These are phyloP conservation scores for Ganoderma resinaceum DNA, from an alignment of 1,284 basidiomycete species.

Conservation along the genomic window DNA sequence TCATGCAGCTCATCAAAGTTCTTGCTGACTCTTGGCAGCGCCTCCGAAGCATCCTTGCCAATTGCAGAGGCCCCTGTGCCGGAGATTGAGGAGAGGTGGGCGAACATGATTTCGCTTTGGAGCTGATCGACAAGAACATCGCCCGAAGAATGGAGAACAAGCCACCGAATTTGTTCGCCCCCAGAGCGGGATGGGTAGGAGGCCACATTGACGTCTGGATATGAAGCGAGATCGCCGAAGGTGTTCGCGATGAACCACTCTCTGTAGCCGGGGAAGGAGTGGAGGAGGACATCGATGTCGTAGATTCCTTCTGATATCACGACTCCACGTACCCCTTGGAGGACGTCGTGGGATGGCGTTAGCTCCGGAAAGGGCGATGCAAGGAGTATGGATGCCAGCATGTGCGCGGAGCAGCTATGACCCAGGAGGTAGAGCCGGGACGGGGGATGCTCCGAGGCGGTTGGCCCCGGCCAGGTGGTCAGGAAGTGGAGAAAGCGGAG, in stretches of 20 bases:
- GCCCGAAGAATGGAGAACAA: conserved; percentile 75
- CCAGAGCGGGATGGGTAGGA: conserved; percentile 46
- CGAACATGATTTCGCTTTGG: conserved; percentile 67
- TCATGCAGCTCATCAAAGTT: conserved; percentile 54
- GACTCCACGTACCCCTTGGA: conserved; percentile 58
- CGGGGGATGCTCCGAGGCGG: conserved; percentile 46
- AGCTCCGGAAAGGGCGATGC: conserved; percentile 50
- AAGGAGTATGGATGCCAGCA: conserved; percentile 74
- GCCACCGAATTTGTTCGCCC: conserved; percentile 58
- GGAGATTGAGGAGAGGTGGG: conserved; percentile 51
- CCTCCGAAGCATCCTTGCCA: conserved; percentile 6
- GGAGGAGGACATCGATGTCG: conserved; percentile 69
- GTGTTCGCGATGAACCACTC: conserved; percentile 68
- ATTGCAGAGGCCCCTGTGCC: background rate
- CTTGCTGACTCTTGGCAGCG: conserved; percentile 40
- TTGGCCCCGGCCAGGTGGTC: conserved; percentile 46
- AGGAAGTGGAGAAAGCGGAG: conserved; percentile 68
- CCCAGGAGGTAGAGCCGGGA: conserved; percentile 65
- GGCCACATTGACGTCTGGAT: conserved; percentile 56
- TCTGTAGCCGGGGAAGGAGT: conserved; percentile 67
- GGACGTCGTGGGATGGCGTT: conserved; percentile 53
- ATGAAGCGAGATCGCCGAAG: conserved; percentile 61
- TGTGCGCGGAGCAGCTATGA: conserved; percentile 83
- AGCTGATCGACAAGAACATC: conserved; percentile 70
- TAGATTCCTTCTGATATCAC: conserved; percentile 79